phyloP scores from a whole-genome alignment of 2,329 filamentous ascomycete species.

The Neonectria sp. region DNA sequence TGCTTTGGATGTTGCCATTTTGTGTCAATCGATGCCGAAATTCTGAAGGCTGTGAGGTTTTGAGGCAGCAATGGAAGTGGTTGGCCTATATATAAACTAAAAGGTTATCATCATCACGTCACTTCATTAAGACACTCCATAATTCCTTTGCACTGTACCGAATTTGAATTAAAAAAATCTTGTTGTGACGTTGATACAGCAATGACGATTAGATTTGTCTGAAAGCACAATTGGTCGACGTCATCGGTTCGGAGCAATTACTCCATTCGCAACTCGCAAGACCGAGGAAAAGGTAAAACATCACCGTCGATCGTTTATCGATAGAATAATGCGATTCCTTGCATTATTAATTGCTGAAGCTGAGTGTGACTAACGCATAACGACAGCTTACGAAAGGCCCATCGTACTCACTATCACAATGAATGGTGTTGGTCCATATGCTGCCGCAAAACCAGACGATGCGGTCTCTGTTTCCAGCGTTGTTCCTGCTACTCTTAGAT shows the following conservation, averaged over 20 bases:
- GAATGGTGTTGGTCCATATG: too few species aligned
- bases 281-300: not conserved
- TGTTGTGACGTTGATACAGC: not conserved
- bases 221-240: not conserved
- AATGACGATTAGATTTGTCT: not conserved
- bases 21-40: not conserved
- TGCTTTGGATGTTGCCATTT: constrained; percentile 66
- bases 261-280: not conserved
- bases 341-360: too few species aligned
- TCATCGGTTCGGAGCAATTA: not conserved
- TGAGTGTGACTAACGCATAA: too few species aligned
- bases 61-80: not conserved
- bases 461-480: too few species aligned
- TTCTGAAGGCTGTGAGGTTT: not conserved
- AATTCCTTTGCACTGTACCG: not conserved
- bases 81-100: not conserved
- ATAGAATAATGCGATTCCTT: not conserved
- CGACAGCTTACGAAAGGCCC: too few species aligned
- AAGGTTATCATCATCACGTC: not conserved
- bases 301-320: not conserved
- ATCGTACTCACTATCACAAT: too few species aligned
- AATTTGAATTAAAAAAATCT: not conserved
- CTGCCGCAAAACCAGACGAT: too few species aligned
- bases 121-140: not conserved
- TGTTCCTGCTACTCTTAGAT: too few species aligned